Conservation (phyloP, 352 stramenopile genomes). For the Globisporangium rhizosaccharum region DNA sequence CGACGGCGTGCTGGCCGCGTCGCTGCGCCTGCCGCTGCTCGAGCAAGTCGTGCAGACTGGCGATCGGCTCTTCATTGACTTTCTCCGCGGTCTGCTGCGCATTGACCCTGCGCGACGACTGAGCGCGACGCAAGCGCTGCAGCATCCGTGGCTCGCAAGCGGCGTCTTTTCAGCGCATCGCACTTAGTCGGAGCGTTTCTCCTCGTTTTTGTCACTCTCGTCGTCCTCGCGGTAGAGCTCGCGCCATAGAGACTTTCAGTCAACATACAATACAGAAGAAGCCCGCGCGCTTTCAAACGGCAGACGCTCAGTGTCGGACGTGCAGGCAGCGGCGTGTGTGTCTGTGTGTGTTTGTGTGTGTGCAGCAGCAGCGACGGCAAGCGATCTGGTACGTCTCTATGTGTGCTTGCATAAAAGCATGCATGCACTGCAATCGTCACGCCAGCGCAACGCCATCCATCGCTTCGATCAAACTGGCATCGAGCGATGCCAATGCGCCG, state of each 20-base stretch:
- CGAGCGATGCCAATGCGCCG: too few relatives aligned
- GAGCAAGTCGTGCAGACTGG: constrained; percentile 49
- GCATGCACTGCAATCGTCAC: too few relatives aligned
- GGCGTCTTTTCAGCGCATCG: constrained; percentile 48
- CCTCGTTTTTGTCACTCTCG: constrained; percentile 10
- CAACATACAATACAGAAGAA: not conserved
- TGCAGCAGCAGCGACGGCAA: not conserved
- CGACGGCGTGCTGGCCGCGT: constrained; percentile 37
- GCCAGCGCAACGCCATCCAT: too few relatives aligned
- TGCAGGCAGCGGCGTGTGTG: not conserved
- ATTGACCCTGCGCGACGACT: constrained; percentile 54
- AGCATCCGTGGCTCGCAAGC: constrained; percentile 59
- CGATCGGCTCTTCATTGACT: constrained; percentile 58
- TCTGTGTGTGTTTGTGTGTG: too few relatives aligned
- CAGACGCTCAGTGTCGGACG: not conserved
- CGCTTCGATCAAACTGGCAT: too few relatives aligned
- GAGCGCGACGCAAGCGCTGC: constrained; percentile 48
- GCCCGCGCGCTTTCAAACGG: not conserved
- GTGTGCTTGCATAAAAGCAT: not conserved
- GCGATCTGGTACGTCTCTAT: not conserved
- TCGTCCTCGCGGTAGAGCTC: not conserved
- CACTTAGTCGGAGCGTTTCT: constrained; percentile 19
- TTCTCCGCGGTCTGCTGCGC: constrained; percentile 59
- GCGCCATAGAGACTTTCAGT: not conserved
- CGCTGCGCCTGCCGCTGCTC: constrained; percentile 33